Evolutionary conservation across 2,329 filamentous ascomycete genomes (phyloP), one percentile per base, ranked within the genome.

Genomic region (Cylindrodendrum hubeiense): DNA sequence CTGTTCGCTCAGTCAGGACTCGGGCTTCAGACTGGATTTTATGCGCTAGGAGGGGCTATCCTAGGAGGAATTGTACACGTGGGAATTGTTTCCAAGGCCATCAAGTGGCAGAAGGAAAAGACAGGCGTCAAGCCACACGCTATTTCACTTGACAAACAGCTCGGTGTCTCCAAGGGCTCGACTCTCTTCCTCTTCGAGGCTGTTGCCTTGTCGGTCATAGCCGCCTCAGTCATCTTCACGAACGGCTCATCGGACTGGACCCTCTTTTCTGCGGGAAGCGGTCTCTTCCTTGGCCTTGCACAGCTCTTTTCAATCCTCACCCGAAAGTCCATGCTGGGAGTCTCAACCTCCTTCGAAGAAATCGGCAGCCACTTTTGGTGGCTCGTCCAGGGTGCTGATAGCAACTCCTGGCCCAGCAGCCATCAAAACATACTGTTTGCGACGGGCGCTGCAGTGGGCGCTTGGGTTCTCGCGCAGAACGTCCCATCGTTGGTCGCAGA

Each of bases 331-430:
- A 82, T 90, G 63, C 75, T 93, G 4, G 90, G 90, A 6, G 85
- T 89, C 2, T 91, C 89, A 3, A 82, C 82, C 1, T 86, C 85
- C 0, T 92, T 88, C 69, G 88, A 91, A 71, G 88, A 91, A 70
- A 68, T 86, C 5, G 89, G 88, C 9, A 83, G 84, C 58, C 82
- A 84, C 68, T 81, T 90, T 66, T 85, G 83, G 80, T 82, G 81
- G 73, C 44, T 83, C 2, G 55, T 79, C 47, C 68, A 76, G 10
- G 77, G 79, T 19, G 75, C 73, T 19, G 68, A 67, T 5, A 53
- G 63, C 12, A 63, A 57, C 15, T 53, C 69, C 0, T 74, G 73
- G 56, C 79, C 78, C 17, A 75, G 70, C 15, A 79, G 81, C 24
- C 80, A 80, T 51, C 79, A 77, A 30, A 82, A 84, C 58, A 78